These are phyloP conservation scores for Fusarium devonianum DNA, from an alignment of 2,329 filamentous ascomycete genomes.

Conservation along the genomic window DNA sequence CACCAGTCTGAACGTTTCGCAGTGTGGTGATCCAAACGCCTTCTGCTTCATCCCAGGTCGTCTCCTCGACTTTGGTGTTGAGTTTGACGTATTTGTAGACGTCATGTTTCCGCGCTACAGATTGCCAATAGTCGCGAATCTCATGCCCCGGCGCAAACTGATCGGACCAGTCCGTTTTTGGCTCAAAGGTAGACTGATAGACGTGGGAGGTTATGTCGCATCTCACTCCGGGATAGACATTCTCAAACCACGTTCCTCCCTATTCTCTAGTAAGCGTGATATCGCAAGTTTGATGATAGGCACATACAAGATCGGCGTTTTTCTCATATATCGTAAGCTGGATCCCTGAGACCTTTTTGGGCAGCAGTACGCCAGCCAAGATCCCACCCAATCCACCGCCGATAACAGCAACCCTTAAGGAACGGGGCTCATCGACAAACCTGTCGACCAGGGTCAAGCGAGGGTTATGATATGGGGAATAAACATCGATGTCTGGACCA, in stretches of 20 bases:
- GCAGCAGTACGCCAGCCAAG: conserved; percentile 70
- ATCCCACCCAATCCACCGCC: conserved; percentile 49
- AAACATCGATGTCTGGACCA: conserved; percentile 24
- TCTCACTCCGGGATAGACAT: conserved; percentile 68
- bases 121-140: conserved; percentile 72
- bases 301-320: conserved; percentile 68
- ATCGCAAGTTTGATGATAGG: fast-evolving
- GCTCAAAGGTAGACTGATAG: conserved; percentile 72
- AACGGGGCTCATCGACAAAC: conserved; percentile 47
- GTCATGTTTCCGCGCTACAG: conserved; percentile 67
- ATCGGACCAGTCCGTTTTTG: conserved; percentile 73
- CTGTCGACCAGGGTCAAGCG: conserved; percentile 41
- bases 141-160: conserved; percentile 72
- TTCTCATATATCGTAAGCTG: conserved; percentile 73
- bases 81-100: conserved; percentile 67
- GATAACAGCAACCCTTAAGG: conserved; percentile 47
- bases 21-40: conserved; percentile 63
- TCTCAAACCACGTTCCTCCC: conserved; percentile 63
- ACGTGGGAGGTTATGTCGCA: conserved; percentile 75
- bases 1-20: conserved; percentile 48
- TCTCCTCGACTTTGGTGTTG: conserved; percentile 61
- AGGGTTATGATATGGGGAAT: conserved; percentile 34
- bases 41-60: conserved; percentile 62
- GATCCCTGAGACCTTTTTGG: conserved; percentile 72
- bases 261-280: conserved; percentile 24